Conservation (phyloP, 1,284 basidiomycete genomes). For the Naganishia albida region DNA sequence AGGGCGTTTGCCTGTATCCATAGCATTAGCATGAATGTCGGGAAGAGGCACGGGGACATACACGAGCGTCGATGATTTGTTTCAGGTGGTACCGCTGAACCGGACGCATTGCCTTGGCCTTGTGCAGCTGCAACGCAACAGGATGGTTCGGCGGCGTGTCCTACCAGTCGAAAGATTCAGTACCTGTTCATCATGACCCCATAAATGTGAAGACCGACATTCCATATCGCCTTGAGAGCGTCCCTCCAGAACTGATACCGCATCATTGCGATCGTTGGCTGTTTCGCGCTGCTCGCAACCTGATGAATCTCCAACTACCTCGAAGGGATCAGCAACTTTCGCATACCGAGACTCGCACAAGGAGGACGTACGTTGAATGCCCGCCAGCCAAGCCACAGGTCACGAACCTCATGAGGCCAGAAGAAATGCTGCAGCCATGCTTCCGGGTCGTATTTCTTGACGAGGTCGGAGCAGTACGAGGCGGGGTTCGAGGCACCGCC, state of each 20-base stretch:
- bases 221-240: conserved; percentile 67
- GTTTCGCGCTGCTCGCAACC: conserved; percentile 76
- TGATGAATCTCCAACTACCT: conserved; percentile 77
- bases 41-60: conserved; percentile 52
- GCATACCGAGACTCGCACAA: neutral
- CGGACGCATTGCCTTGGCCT: conserved; percentile 58
- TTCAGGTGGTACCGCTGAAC: conserved; percentile 69
- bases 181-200: neutral
- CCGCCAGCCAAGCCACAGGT: conserved; percentile 75
- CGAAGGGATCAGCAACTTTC: neutral
- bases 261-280: conserved; percentile 78
- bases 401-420: conserved; percentile 64
- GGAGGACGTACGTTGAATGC: conserved; percentile 80
- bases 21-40: neutral
- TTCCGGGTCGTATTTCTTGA: conserved; percentile 58
- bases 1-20: conserved; percentile 69
- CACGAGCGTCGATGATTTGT: conserved; percentile 81
- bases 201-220: conserved; percentile 56
- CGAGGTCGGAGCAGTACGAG: conserved; percentile 52
- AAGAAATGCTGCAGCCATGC: conserved; percentile 74
- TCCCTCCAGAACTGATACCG: conserved; percentile 93
- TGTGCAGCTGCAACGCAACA: conserved; percentile 71
- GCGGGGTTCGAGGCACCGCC: conserved; percentile 36
- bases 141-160: conserved; percentile 77
- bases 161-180: conserved; percentile 55